Conservation (phyloP, 2,329 filamentous ascomycete genomes). For the Dryadomyces quercus-mongolicae region DNA sequence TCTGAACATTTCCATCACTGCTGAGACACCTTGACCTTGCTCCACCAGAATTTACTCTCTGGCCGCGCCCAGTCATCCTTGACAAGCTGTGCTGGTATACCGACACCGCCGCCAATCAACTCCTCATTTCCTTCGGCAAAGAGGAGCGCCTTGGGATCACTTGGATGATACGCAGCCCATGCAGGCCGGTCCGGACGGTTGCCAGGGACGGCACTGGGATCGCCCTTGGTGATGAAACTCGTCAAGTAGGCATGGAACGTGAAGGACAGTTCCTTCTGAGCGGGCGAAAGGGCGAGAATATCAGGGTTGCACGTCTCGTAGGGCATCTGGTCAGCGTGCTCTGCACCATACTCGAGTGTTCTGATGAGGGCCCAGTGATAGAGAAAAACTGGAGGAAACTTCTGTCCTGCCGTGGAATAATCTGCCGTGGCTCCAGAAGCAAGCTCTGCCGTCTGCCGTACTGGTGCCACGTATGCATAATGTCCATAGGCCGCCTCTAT, state of each 20-base stretch:
- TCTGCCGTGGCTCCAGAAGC: background rate
- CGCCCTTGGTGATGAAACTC: slow-evolving; percentile 32
- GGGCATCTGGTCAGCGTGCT: slow-evolving; percentile 33
- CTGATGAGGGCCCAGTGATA: slow-evolving; percentile 41
- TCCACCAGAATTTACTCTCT: slow-evolving; percentile 36
- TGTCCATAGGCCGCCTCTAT: slow-evolving; percentile 41
- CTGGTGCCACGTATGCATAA: slow-evolving; percentile 39
- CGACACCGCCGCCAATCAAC: slow-evolving; percentile 28
- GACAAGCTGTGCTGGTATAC: slow-evolving; percentile 22
- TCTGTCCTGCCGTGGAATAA: too few species aligned
- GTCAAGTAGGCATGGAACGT: slow-evolving; percentile 33
- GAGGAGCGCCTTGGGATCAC: slow-evolving; percentile 28
- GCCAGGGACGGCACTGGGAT: slow-evolving; percentile 11
- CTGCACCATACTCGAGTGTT: slow-evolving; percentile 28
- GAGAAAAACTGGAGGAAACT: slow-evolving; percentile 29
- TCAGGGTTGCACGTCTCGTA: slow-evolving; percentile 30
- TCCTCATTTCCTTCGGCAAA: slow-evolving; percentile 35
- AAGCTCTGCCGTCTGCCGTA: slow-evolving; percentile 32
- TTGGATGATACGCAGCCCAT: background rate
- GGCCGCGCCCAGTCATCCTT: slow-evolving; percentile 27
- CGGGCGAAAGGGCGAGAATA: slow-evolving; percentile 21
- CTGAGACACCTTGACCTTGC: slow-evolving; percentile 17
- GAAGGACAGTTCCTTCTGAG: slow-evolving; percentile 28
- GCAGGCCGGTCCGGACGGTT: background rate
- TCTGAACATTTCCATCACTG: slow-evolving; percentile 4